Conservation (phyloP, 768 basidiomycete species). For the Rhizopogon sp. region DNA sequence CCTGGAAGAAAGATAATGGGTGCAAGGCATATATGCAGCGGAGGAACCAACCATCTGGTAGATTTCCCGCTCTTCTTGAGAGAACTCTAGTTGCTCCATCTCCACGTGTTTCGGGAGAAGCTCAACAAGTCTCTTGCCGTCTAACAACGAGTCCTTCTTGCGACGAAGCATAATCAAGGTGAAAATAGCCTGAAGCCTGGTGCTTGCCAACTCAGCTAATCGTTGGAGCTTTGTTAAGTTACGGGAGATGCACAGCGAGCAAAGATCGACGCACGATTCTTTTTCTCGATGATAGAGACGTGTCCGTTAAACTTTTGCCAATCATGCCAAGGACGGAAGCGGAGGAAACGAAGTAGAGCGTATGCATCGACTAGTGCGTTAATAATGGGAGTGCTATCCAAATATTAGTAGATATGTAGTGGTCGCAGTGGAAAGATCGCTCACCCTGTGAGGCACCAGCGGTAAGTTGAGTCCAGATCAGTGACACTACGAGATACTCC, state of each 20-base stretch:
- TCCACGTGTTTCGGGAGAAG: conserved; percentile 52
- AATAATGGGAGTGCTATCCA: conserved; percentile 53
- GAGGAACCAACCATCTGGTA: conserved; percentile 42
- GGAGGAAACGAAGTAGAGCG: conserved; percentile 35
- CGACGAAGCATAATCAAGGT: conserved; percentile 51
- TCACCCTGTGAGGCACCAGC: conserved; percentile 68
- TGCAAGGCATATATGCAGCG: not conserved
- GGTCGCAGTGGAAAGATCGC: conserved; percentile 9
- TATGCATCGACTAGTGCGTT: conserved; percentile 57
- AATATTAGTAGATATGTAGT: not conserved
- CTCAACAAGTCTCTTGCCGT: conserved; percentile 65
- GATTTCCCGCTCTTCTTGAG: conserved; percentile 57
- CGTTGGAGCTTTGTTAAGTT: conserved; percentile 5
- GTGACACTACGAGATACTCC: conserved; percentile 52
- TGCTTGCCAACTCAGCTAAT: conserved; percentile 47
- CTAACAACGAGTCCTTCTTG: conserved; percentile 57
- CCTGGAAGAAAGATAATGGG: conserved; percentile 22
- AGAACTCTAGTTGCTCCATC: conserved; percentile 51
- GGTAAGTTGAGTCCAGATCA: conserved; percentile 44
- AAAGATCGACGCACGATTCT: conserved; percentile 35
- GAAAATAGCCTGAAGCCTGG: conserved; percentile 56
- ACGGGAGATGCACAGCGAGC: not conserved
- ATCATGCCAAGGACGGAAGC: conserved; percentile 34
- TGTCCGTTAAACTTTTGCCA: conserved; percentile 35
- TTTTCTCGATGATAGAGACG: conserved; percentile 37